These are phyloP conservation scores for Raffaelea ambrosiae DNA, from an alignment of 2,329 filamentous ascomycete species.

Conservation along the genomic window DNA sequence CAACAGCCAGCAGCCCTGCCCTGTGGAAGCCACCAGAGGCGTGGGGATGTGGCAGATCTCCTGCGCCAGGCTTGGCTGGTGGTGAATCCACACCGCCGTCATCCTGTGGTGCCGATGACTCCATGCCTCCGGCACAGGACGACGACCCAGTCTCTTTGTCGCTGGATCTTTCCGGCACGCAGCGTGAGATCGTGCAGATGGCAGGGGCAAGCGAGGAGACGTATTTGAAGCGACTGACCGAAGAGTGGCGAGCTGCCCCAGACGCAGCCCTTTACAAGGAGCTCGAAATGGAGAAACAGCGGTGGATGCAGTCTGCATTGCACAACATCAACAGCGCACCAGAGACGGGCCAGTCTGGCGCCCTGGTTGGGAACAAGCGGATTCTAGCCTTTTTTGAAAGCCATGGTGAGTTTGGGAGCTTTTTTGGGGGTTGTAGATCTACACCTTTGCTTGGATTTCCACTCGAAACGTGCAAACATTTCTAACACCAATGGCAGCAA, in stretches of 20 bases:
- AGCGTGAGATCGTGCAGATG: conserved; percentile 48
- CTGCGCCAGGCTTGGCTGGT: conserved; percentile 1
- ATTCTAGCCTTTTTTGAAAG: conserved; percentile 44
- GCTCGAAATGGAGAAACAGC: conserved; percentile 33
- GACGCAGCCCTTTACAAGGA: conserved; percentile 43
- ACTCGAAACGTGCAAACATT: too few species aligned
- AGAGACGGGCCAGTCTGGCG: conserved; percentile 5
- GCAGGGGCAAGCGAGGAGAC: conserved; percentile 40
- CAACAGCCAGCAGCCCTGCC: neutral
- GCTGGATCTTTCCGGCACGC: conserved; percentile 30
- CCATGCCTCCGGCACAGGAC: neutral
- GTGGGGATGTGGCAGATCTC: conserved; percentile 2
- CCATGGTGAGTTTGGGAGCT: conserved; percentile 27
- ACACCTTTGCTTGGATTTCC: too few species aligned
- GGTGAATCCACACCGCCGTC: neutral
- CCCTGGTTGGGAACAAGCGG: conserved; percentile 15
- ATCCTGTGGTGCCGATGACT: neutral
- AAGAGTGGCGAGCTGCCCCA: conserved; percentile 38
- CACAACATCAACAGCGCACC: conserved; percentile 32
- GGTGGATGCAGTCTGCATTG: conserved; percentile 31
- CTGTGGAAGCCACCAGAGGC: conserved; percentile 2
- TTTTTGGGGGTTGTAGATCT: too few species aligned
- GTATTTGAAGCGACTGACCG: conserved; percentile 46
- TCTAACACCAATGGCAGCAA: conserved; percentile 25
- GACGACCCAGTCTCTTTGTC: conserved; percentile 15